Evolutionary conservation across 495 filamentous ascomycete genomes (phyloP), one percentile per base, ranked within the genome.

Genomic region (Polyplosphaeria fusca): DNA sequence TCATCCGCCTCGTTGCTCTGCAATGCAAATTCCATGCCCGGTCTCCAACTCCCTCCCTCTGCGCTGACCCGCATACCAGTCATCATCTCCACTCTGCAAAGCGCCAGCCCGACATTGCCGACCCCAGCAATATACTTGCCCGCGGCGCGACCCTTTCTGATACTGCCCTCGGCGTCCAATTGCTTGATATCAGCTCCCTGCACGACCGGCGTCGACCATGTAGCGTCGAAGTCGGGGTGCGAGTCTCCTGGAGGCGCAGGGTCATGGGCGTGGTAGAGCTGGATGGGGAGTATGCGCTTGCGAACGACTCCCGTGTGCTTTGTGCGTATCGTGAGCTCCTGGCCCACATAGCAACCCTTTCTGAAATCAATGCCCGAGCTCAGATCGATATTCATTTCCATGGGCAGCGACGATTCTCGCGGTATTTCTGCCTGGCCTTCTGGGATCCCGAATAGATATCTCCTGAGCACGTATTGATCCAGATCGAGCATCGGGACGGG

Each of bases 311-410:
- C 93, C 1, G 86, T 91, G 70, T 97, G 93, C 66, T 89, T 84
- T 0, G 94, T 97, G 22, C 93, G 83, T 41, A 96, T 95, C 5
- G 94, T 97, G 47, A 97, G 76, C 69, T 98, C 93, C 73, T 98
- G 93, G 0, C 93, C 93, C 0, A 97, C 84, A 70, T 98, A 98
- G 71, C 93, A 98, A 1, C 93, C 93, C 73, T 98, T 98, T 43
- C 82, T 79, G 71, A 94, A 98, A 74, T 96, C 90, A 38, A 97
- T 81, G 2, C 79, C 94, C 16, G 79, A 77, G 77, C 85, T 84
- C 60, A 87, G 76, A 70, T 98, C 93, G 60, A 96, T 75, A 68
- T 95, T 93, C 55, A 74, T 83, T 68, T 96, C 90, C 60, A 86
- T 82, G 19, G 91, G 89, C 41, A 97, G 73, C 23, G 89, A 83